A percentile compares a stretch with the other conserved stretches of the same genome.
Evolutionary conservation across 352 stramenopile genomes (phyloP).

Genomic region (Phytophthora macrochlamydospora): DNA sequence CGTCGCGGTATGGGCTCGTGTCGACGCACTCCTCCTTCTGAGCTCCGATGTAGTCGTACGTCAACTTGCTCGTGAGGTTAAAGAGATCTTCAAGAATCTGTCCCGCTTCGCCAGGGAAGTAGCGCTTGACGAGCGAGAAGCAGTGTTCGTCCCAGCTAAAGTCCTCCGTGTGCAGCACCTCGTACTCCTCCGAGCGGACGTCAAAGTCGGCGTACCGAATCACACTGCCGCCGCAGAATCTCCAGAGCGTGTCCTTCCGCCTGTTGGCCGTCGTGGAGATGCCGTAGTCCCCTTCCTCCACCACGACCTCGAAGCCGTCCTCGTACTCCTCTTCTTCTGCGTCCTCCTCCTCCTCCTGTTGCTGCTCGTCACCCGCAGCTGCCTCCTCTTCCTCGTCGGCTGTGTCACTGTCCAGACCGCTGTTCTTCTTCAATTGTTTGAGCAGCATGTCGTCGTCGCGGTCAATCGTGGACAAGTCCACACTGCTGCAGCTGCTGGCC

Average conservation of each 20-base stretch:
- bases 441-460: conserved; percentile 74
- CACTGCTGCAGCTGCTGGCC: conserved; percentile 60
- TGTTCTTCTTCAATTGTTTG: conserved; percentile 67
- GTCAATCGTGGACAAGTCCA: conserved; percentile 77
- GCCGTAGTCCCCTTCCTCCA: conserved; percentile 55
- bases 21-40: conserved; percentile 69
- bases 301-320: conserved; percentile 59
- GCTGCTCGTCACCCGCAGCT: conserved; percentile 24
- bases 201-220: conserved; percentile 88
- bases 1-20: conserved; percentile 81
- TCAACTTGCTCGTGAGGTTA: conserved; percentile 86
- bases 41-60: conserved; percentile 76
- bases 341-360: conserved; percentile 35
- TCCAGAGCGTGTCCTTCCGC: conserved; percentile 76
- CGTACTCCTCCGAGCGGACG: conserved; percentile 79
- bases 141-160: conserved; percentile 91
- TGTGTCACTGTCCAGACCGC: conserved; percentile 62
- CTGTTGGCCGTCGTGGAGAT: conserved; percentile 33
- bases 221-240: conserved; percentile 82
- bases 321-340: conserved; percentile 35
- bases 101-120: conserved; percentile 80
- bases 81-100: conserved; percentile 89
- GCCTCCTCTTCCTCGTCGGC: conserved; percentile 57
- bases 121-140: conserved; percentile 85
- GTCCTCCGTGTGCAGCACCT: conserved; percentile 87